Evolutionary conservation across 371 early-diverging fungal species (phyloP).

Genomic region (Mucor plumbeus): DNA sequence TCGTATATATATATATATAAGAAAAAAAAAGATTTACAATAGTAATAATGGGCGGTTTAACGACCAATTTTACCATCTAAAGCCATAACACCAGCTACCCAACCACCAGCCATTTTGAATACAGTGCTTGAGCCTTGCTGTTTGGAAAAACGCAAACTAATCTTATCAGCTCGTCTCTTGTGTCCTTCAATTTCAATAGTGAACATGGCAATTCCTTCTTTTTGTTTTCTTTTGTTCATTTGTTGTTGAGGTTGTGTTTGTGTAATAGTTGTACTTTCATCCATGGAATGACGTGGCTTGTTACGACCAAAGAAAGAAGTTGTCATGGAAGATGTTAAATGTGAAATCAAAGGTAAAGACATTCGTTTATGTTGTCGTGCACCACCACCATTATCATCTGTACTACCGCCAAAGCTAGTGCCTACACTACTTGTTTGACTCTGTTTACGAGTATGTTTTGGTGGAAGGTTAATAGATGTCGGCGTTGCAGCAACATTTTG

Average conservation of each 20-base stretch:
- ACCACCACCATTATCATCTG: conserved; percentile 3
- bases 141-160: conserved; percentile 44
- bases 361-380: conserved; percentile 27
- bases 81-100: conserved; percentile 48
- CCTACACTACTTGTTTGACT: conserved; percentile 29
- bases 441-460: conserved; percentile 12
- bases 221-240: conserved; percentile 24
- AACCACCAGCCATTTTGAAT: conserved; percentile 54
- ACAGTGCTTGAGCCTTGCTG: conserved; percentile 46
- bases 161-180: conserved; percentile 16
- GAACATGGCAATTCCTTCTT: conserved; percentile 44
- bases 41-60: not conserved
- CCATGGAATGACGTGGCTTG: conserved; percentile 36
- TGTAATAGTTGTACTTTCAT: conserved; percentile 22
- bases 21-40: too few relatives aligned
- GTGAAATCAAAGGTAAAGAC: conserved; percentile 40
- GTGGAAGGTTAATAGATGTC: not conserved
- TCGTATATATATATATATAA: too few relatives aligned
- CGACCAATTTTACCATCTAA: conserved; percentile 32
- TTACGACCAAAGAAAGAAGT: conserved; percentile 47
- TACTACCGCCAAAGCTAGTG: not conserved
- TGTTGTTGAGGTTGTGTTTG: conserved; percentile 11
- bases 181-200: conserved; percentile 37
- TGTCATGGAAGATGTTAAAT: conserved; percentile 50
- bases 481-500: not conserved